Percentiles rank a stretch among this genome's conserved stretches.
These are phyloP conservation scores for Ogataea minuta DNA, from an alignment of 805 yeast species.

Conservation along the genomic window DNA sequence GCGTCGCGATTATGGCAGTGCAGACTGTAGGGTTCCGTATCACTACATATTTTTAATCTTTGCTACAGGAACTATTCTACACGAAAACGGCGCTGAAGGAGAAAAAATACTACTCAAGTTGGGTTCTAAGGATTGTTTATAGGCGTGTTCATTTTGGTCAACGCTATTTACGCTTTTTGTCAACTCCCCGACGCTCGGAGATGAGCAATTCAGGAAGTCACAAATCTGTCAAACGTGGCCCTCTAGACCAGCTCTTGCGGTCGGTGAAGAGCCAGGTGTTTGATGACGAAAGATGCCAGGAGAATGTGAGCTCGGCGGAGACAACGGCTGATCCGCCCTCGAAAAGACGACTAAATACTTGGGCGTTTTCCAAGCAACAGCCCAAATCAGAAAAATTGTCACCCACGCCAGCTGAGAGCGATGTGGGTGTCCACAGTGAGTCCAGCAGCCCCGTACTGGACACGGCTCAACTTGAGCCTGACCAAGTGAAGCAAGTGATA, in stretches of 20 bases:
- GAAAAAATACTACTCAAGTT: too few species aligned
- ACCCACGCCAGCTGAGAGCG: conserved; percentile 4
- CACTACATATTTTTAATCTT: not conserved
- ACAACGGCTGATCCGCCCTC: not conserved
- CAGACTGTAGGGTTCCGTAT: not conserved
- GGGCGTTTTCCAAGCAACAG: conserved; percentile 2
- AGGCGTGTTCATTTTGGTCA: too few species aligned
- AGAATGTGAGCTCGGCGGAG: conserved; percentile 2
- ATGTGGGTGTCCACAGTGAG: too few species aligned
- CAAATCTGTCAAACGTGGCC: conserved; percentile 7
- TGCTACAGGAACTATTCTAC: not conserved
- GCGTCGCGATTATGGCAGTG: conserved; percentile 13
- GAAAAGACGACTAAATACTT: not conserved
- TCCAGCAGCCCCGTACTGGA: not conserved
- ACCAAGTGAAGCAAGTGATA: conserved; percentile 13
- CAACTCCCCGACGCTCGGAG: not conserved
- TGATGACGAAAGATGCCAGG: conserved; percentile 15
- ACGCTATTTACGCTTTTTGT: not conserved
- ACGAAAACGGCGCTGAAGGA: too few species aligned
- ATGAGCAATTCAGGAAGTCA: conserved; percentile 4
- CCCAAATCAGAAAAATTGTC: not conserved
- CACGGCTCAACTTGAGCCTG: conserved; percentile 2
- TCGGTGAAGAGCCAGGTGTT: conserved; percentile 24
- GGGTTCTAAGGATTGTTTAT: too few species aligned
- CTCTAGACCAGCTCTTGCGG: conserved; percentile 11